Evolutionary conservation across 306 rosid species (phyloP), one percentile per base, ranked within the genome.

Genomic region (Chamaecrista fasciculata): DNA sequence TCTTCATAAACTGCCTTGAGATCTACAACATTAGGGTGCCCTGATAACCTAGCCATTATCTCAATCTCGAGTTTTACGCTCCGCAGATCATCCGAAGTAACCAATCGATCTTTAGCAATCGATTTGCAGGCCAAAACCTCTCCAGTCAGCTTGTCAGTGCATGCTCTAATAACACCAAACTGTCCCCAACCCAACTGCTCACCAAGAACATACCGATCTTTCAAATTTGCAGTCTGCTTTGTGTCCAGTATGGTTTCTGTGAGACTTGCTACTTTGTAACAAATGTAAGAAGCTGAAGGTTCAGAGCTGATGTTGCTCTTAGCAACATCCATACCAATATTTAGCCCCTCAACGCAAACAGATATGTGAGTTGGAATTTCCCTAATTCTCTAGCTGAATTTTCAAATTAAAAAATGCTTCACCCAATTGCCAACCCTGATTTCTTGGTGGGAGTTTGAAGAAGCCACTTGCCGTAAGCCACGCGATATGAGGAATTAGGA

Each of bases 1-100:
- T 88, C 97, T 78, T 91, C 97, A 65, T 87, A 88, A 69, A 86
- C 97, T 0, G 92, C 97, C 80, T 91, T 91, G 70, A 91, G 92
- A 85, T 88, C 91, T 14, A 91, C 97, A 43, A 91, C 97, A 60
- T 91, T 88, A 3, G 97, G 92, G 70, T 88, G 97, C 52, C 95
- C 97, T 21, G 97, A 91, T 66, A 91, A 56, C 82, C 88, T 84
- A 25, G 92, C 76, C 97, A 91, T 91, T 53, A 91, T 88, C 85
- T 86, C 95, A 66, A 88, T 91, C 86, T 91, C 97, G 71, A 81
- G 92, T 77, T 86, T 91, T 62, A 91, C 83, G 75, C 97, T 88
- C 23, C 82, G 62, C 36, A 86, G 79, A 82, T 91, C 95, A 62
- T 88, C 89, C 4, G 28, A 73, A 40, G 97, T 91, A 77, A 86